These are phyloP conservation scores for Fagopyrum esculentum DNA, from an alignment of 148 eudicot genomes.

Conservation along the genomic window DNA sequence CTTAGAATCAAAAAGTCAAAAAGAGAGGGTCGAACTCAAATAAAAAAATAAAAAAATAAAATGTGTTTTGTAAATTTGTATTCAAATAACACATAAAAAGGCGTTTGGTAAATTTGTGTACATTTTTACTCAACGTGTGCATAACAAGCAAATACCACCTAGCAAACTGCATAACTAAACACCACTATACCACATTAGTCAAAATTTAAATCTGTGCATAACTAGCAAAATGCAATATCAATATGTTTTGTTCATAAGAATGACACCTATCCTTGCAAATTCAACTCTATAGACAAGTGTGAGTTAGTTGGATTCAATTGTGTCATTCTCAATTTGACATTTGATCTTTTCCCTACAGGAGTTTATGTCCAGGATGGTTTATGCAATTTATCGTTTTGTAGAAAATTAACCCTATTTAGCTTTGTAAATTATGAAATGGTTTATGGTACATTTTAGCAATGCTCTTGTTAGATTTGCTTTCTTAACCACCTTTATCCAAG, in stretches of 20 bases:
- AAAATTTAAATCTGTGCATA: too few relatives aligned
- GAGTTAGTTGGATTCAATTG: conserved; percentile 21
- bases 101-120: too few relatives aligned
- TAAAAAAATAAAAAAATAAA: too few relatives aligned
- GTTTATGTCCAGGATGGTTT: conserved; percentile 29
- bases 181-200: too few relatives aligned
- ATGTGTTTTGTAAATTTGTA: too few relatives aligned
- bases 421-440: conserved; percentile 22
- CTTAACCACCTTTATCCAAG: neutral
- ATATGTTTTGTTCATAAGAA: neutral
- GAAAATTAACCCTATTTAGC: neutral
- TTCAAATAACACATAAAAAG: too few relatives aligned
- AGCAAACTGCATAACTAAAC: too few relatives aligned
- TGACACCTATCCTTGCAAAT: conserved; percentile 24
- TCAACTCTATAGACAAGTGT: conserved; percentile 27
- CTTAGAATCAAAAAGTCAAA: too few relatives aligned
- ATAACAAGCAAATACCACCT: too few relatives aligned
- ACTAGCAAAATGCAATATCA: neutral
- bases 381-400: conserved; percentile 18
- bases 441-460: neutral
- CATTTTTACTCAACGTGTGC: too few relatives aligned
- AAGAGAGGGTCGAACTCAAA: too few relatives aligned
- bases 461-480: neutral
- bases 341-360: conserved; percentile 12
- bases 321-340: conserved; percentile 24